Evolutionary conservation across 2,329 filamentous ascomycete genomes (phyloP), one percentile per base, ranked within the genome.

Genomic region (Ascomycota sp.): DNA sequence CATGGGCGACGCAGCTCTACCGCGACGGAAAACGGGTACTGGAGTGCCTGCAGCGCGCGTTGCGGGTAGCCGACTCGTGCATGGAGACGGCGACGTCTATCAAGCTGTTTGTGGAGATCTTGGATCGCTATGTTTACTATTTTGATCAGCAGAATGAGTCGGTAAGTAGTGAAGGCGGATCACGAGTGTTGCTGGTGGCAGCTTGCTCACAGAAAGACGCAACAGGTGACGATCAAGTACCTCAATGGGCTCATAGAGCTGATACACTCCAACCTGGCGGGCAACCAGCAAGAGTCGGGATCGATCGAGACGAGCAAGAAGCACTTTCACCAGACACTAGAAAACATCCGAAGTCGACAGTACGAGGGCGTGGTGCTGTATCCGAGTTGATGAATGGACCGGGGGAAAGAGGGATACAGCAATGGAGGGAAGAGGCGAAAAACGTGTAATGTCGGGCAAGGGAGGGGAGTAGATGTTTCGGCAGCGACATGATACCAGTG

Each of bases 131-230:
- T 50, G 85, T 95, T 31, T 98, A 98, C 54, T 98, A 95, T 59
- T 98, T 94, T 57, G 89, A 98, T 53, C 86, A 98, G 52, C 82
- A 93, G 49, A 98, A 98, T 53, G 89, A 98, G 56, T 85, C 85
- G 40, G 89, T 69, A 50, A 46, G 64, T 46, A 21, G 13, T n/a
- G n/a, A n/a, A n/a, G n/a, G n/a, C n/a, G n/a, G n/a, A n/a, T n/a
- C n/a, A n/a, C n/a, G n/a, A n/a, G n/a, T n/a, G n/a, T n/a, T n/a
- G n/a, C n/a, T n/a, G n/a, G n/a, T 13, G 21, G 11, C 25, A 20
- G 17, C n/a, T 13, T 20, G 11, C 9, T 21, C 8, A 28, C 8
- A 8, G 8, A 30, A 25, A 5, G 37, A 46, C 36, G 48, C 29
- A 19, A 23, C 34, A 70, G 65, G 65, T 98, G 24, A 98, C 89